Base-by-base conservation (phyloP, 768 basidiomycete species). In the Collybiopsis confluens region DNA sequence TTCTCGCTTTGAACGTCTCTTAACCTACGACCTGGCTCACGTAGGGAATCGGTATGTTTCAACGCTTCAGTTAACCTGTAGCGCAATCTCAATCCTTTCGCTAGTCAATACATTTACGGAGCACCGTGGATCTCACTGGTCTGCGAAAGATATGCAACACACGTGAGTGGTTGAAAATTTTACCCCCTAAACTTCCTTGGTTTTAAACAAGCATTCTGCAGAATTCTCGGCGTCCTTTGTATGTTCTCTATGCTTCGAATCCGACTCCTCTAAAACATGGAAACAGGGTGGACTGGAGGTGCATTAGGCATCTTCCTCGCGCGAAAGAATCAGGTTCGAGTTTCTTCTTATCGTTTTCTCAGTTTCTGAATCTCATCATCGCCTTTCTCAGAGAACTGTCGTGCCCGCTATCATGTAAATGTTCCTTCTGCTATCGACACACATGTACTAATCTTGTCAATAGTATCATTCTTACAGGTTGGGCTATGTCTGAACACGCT, bases 41-140 rank as follows among this genome's bases (percentile, higher is more conserved):
- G 6, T 53, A 83, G 81, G 85, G 85, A 18, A 79, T 85, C 49
- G 79, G 83, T 84, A 56, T 52, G 82, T 63, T 18, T 16, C n/a
- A 24, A 9, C 13, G 13, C 13, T 20, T 27, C 4, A 52, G 26
- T 23, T 23, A 13, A 45, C 23, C 33, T 24, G 23, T 42, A 4
- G 13, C 26, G 56, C 54, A 30, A 28, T 15, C 30, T 11, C n/a
- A 4, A 2, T 30, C 60, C 59, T 66, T 54, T 28, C 54, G 61
- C n/a, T n/a, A 82, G 87, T 97, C 54, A 96, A 97, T 60, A 95
- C 93, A 0, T 95, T 96, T 65, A 95, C 93, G 0, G 90, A 93
- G 63, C 93, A 97, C 64, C 88, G 83, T 45, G 90, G 90, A 7
- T 77, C 76, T 18, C 66, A 61, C 0, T 96, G 94, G 94, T 88